Evolutionary conservation across 163 green algal genomes (phyloP), one percentile per base, ranked within the genome.

Genomic region (Chlamydomonas reinhardtii): DNA sequence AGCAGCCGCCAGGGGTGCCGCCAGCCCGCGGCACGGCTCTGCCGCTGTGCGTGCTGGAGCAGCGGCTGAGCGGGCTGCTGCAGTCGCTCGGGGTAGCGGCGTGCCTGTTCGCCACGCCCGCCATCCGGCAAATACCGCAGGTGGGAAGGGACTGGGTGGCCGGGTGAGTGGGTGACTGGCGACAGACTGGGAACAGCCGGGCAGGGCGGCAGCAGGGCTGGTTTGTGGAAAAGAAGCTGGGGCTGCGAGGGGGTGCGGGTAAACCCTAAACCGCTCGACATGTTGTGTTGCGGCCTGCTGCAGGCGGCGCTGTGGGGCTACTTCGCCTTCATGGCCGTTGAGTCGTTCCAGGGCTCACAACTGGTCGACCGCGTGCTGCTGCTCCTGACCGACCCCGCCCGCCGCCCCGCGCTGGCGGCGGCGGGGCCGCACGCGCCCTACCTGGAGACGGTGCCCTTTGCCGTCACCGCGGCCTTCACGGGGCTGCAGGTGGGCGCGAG

Each of bases 251-350:
- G n/a, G n/a, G n/a, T n/a, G n/a, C n/a, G n/a, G n/a, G n/a, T n/a
- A n/a, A n/a, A n/a, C n/a, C n/a, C n/a, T n/a, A n/a, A n/a, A n/a
- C n/a, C n/a, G n/a, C n/a, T n/a, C n/a, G n/a, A n/a, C n/a, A n/a
- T n/a, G n/a, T n/a, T n/a, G n/a, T n/a, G n/a, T n/a, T n/a, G n/a
- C n/a, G n/a, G n/a, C 39, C 8, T 48, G 39, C 39, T 17, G 19
- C 75, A 82, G 74, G 90, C 91, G 1, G 94, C 95, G 24, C 85
- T 98, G 32, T 98, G 93, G 93, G 91, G 94, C 83, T 97, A 96
- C 85, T 98, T 98, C 90, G 88, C 92, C 1, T 97, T 94, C 92
- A 97, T 98, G 95, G 92, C 93, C 19, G 35, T 96, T 4, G 95
- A 96, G 76, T 93, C 74, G 25, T 81, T 15, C 35, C 74, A 81